These are phyloP conservation scores for Tolypocladium sp. DNA, from an alignment of 2,329 filamentous ascomycete species.

Conservation along the genomic window DNA sequence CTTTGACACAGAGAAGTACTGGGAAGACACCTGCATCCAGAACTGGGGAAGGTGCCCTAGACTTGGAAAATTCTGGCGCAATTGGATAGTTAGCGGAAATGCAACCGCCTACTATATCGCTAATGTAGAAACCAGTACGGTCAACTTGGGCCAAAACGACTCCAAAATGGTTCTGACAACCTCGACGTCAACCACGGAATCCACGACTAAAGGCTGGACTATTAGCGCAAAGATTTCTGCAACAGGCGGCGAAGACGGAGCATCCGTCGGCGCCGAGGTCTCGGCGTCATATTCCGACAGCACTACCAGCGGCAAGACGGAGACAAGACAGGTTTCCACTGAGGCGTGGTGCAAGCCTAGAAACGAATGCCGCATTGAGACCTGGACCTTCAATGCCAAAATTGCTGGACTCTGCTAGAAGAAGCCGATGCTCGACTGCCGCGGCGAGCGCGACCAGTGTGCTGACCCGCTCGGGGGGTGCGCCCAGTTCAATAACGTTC, in stretches of 20 bases:
- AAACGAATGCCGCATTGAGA: constrained; percentile 1
- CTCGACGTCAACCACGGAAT: neutral
- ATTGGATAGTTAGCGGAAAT: too few relatives aligned
- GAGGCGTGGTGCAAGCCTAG: neutral
- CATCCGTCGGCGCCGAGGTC: neutral
- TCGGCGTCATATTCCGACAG: neutral
- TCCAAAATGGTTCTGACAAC: neutral
- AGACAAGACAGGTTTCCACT: neutral
- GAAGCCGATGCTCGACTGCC: neutral
- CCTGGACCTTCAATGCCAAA: constrained; percentile 1
- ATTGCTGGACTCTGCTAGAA: neutral
- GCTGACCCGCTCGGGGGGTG: too few relatives aligned
- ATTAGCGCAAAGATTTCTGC: neutral
- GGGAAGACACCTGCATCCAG: too few relatives aligned
- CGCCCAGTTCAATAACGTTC: neutral
- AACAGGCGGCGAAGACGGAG: neutral
- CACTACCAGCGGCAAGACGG: neutral
- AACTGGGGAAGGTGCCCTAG: too few relatives aligned
- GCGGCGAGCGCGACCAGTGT: neutral
- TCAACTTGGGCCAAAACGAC: constrained; percentile 1
- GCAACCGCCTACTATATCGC: neutral
- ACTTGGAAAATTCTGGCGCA: too few relatives aligned
- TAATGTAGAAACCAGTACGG: neutral
- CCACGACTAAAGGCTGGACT: neutral
- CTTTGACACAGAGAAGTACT: too few relatives aligned